Evolutionary conservation across 345 rosid species (phyloP), one percentile per base, ranked within the genome.

Genomic region (Boechera divaricarpa): DNA sequence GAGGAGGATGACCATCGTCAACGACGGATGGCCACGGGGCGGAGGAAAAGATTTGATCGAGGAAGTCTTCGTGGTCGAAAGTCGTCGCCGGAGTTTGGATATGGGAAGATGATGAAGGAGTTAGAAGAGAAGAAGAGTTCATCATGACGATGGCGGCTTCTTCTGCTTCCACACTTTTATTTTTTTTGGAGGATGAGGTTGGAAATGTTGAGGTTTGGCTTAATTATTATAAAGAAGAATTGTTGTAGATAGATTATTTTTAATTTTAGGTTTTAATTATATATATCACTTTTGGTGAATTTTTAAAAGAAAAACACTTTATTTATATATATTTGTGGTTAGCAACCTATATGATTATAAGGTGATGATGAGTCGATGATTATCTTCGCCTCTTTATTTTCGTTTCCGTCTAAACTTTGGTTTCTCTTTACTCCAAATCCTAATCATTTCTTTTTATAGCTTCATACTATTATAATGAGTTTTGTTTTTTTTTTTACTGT

Each of bases 31-130:
- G 86, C 26, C 94, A 82, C n/a, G 96, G 90, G 35, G 88, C 12
- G 32, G 87, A 55, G 48, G 97, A 86, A 53, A 90, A 86, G 84
- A 94, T 90, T 66, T 91, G 97, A 10, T 88, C 87, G 10, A 91
- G 89, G 81, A 93, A 91, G 72, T 89, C 98, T 70, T 91, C 91
- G 16, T 84, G 85, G 72, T 77, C 81, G 0, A 70, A 77, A 21
- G 74, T 60, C 1, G 80, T 63, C 1, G 71, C 6, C 10, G 59
- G 52, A 62, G 76, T 61, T 70, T 77, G 80, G 16, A 77, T 33
- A 77, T 77, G 77, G 12, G 81, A 65, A 18, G 77, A 77, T 6
- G 81, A 71, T 39, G 70, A 73, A 16, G 66, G 72, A 65, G 77
- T 57, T 71, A 77, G 65, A 56, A 70, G 76, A 42, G 77, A 77